A percentile compares a stretch with the other conserved stretches of the same genome.
Conservation (phyloP, 225 moss, liverwort and hornwort species). For the Neckera pumila region DNA sequence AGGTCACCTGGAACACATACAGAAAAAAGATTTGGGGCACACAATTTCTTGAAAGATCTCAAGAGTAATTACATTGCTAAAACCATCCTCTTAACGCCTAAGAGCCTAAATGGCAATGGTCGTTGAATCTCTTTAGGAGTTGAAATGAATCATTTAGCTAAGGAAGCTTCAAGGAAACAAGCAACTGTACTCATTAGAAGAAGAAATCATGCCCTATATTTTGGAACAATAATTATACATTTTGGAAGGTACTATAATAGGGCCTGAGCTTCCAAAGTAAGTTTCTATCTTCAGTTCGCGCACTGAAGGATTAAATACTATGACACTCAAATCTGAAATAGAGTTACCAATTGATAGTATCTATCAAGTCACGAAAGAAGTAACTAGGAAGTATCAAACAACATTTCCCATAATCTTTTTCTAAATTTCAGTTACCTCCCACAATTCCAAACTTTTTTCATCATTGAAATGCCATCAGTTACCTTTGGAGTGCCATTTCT, state of each 20-base stretch:
- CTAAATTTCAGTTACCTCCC: neutral
- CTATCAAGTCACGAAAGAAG: neutral
- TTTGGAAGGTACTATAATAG: neutral
- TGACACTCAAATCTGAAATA: neutral
- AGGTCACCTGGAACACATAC: slow-evolving; percentile 9
- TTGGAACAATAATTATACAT: neutral
- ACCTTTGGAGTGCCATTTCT: neutral
- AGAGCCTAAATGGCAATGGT: neutral
- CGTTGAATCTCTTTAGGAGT: neutral
- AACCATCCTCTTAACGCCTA: neutral
- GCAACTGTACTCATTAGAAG: neutral
- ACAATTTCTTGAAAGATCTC: neutral
- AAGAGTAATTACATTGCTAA: neutral
- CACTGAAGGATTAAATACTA: neutral
- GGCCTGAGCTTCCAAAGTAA: neutral
- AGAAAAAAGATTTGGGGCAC: neutral
- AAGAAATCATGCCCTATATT: neutral
- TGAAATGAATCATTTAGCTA: neutral
- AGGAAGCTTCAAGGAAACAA: neutral
- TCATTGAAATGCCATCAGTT: too few relatives aligned
- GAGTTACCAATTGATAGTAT: neutral
- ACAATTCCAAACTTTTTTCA: too few relatives aligned
- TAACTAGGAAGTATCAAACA: neutral
- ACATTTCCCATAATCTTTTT: neutral
- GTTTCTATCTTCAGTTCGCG: neutral